Base-by-base conservation (phyloP, 441 rosid genomes). In the Gossypium gossypioides region DNA sequence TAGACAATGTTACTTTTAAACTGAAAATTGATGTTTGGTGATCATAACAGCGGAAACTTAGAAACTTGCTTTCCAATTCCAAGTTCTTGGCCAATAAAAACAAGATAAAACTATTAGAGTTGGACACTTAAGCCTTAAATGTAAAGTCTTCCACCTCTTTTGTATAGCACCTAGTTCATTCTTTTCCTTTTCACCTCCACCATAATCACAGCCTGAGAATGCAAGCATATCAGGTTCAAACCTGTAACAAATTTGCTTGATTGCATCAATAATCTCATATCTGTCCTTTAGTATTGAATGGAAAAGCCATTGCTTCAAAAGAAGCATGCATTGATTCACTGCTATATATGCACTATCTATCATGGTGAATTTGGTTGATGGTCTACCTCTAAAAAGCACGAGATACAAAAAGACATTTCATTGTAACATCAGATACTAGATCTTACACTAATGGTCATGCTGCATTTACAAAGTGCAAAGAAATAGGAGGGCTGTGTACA, bases 201-300 rank as follows among this genome's bases (percentile, higher is more conserved):
- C 91, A 50, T 89, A 92, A 77, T 89, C 83, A 77, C 95, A 91
- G 71, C 96, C 93, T 2, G 97, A 89, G 87, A 89, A 89, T 69
- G 98, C 99, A 59, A 96, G 91, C 99, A 96, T 96, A 76, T 93
- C 99, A 13, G 98, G 90, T 72, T 96, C 99, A 78, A 90, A 96
- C 88, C 99, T 95, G 89, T 59, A 72, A 81, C 68, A 75, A 80
- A 72, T 63, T 58, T 27, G 74, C 48, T 21, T 25, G 54, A 62
- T 55, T 73, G 71, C 59, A 65, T 79, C 73, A 78, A 76, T 19
- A 78, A n/a, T 34, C 25, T 34, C 10, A 52, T 56, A 16, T 29
- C 2, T 18, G 42, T 6, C 32, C 6, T 48, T 19, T 65, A 22
- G 29, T 27, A 72, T n/a, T 27, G 32, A 60, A 18, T 0, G 4